Evolutionary conservation across 179 eudicot genomes (phyloP).

Genomic region (Vitellaria paradoxa): DNA sequence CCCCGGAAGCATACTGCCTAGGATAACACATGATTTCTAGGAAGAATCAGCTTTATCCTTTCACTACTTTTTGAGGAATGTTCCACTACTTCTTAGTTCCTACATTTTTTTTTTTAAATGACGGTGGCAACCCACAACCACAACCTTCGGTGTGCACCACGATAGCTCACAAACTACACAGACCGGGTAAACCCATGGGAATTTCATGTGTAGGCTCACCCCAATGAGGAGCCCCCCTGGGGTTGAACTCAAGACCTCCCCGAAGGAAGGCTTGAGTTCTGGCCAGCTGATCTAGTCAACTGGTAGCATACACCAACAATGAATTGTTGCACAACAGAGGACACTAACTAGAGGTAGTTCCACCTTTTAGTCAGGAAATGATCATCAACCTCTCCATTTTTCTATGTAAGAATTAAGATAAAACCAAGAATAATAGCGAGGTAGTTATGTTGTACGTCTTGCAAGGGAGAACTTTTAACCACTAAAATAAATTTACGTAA

Average conservation of each 20-base stretch:
- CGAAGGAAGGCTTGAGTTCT: too few species aligned
- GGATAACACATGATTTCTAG: background rate
- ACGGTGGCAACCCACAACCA: too few species aligned
- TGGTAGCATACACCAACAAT: background rate
- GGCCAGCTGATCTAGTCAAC: too few species aligned
- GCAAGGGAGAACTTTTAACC: background rate
- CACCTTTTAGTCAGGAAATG: background rate
- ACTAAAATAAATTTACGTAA: background rate
- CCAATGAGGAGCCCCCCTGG: too few species aligned
- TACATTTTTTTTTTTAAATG: background rate
- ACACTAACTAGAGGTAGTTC: background rate
- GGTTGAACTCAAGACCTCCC: too few species aligned
- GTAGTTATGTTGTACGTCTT: background rate
- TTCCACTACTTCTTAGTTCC: background rate
- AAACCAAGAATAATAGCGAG: background rate
- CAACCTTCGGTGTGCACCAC: too few species aligned
- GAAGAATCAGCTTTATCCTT: background rate
- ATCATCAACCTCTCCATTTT: background rate
- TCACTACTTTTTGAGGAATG: background rate
- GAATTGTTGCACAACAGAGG: background rate
- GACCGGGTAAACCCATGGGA: too few species aligned
- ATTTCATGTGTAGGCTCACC: too few species aligned
- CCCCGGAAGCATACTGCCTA: background rate
- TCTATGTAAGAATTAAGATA: background rate
- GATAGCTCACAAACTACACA: too few species aligned